These are phyloP conservation scores for Penicillium sp. DNA, from an alignment of 2,329 filamentous ascomycete genomes.

Conservation along the genomic window DNA sequence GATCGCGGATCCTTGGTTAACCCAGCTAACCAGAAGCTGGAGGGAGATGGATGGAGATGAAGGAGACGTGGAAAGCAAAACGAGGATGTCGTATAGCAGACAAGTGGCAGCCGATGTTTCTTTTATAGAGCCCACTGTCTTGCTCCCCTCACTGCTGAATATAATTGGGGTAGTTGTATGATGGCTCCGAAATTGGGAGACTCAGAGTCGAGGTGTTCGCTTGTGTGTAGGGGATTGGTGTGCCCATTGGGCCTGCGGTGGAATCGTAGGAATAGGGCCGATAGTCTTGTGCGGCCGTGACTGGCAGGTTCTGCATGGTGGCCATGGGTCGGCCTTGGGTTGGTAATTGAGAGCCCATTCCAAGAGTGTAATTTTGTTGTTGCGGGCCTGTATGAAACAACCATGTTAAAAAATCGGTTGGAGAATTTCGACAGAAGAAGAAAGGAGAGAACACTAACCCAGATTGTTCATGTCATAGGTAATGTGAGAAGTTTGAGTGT, in stretches of 20 bases:
- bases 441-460: slow-evolving; percentile 21
- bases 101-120: background rate
- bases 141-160: slow-evolving; percentile 26
- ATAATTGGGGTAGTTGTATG: slow-evolving; percentile 34
- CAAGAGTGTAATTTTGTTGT: slow-evolving; percentile 31
- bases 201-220: slow-evolving; percentile 38
- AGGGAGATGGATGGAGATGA: background rate
- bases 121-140: background rate
- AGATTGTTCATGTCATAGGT: slow-evolving; percentile 32
- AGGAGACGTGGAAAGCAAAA: slow-evolving; percentile 10
- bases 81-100: background rate
- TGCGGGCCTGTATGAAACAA: slow-evolving; percentile 28
- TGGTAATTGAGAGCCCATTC: slow-evolving; percentile 30
- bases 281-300: slow-evolving; percentile 38
- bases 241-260: slow-evolving; percentile 30
- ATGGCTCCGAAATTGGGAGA: slow-evolving; percentile 33
- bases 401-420: slow-evolving; percentile 11
- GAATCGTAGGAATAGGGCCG: slow-evolving; percentile 33
- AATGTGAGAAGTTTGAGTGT: slow-evolving; percentile 28
- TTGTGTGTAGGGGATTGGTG: slow-evolving; percentile 33
- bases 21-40: slow-evolving; percentile 10
- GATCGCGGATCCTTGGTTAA: slow-evolving; percentile 14
- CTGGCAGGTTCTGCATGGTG: slow-evolving; percentile 32
- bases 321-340: slow-evolving; percentile 30
- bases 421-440: too few species aligned